Evolutionary conservation across 306 rosid species (phyloP).

Genomic region (Prunus persica): Prunus_persica_NCBIv2 NC_034010.1:28762001-28762500

Average conservation of each 20-base stretch:
- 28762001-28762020: too few relatives aligned
- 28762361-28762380: constrained; percentile 25
- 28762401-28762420: constrained; percentile 36
- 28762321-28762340: constrained; percentile 52
- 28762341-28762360: constrained; percentile 41
- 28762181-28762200: background rate
- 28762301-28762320: constrained; percentile 51
- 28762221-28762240: constrained; percentile 55
- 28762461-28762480: constrained; percentile 53
- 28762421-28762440: constrained; percentile 50
- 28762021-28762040: too few relatives aligned
- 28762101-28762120: constrained; percentile 13
- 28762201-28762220: constrained; percentile 41
- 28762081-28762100: constrained; percentile 45
- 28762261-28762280: constrained; percentile 68
- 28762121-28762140: constrained; percentile 21
- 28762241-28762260: constrained; percentile 46
- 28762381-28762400: constrained; percentile 42
- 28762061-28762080: constrained; percentile 48
- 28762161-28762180: constrained; percentile 6
- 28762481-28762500: constrained; percentile 71
- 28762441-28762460: constrained; percentile 62
- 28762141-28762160: background rate
- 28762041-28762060: background rate
- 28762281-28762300: constrained; percentile 51